Evolutionary conservation across 2,329 filamentous ascomycete species (phyloP).

Genomic region (Fusarium foetens): DNA sequence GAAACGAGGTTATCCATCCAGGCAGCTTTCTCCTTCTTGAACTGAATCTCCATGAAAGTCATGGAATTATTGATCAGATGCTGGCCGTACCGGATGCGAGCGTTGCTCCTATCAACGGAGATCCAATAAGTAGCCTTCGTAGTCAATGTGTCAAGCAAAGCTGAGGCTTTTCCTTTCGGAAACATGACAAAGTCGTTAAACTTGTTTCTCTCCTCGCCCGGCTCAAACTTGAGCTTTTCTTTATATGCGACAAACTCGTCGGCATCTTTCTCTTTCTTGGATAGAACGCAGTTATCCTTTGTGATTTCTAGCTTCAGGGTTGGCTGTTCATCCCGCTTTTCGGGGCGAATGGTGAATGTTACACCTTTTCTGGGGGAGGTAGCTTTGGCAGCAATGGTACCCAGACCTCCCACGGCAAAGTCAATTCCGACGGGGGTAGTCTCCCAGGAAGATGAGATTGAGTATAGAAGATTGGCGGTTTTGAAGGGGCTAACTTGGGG

Average conservation of each 20-base stretch:
- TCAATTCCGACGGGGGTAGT: fast-evolving
- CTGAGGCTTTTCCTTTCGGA: background rate
- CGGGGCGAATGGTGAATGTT: background rate
- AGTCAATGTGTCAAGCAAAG: background rate
- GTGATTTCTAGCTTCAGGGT: background rate
- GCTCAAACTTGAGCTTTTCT: background rate
- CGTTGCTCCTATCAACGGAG: background rate
- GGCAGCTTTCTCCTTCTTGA: background rate
- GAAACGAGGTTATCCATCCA: background rate
- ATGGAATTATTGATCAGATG: background rate
- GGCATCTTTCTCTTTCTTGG: background rate
- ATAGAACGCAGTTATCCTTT: background rate
- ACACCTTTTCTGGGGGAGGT: background rate
- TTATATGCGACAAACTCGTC: background rate
- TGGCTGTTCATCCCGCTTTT: background rate
- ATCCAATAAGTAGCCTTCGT: background rate
- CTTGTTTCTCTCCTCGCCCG: background rate
- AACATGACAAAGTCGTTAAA: background rate
- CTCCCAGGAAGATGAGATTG: background rate
- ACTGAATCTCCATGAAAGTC: background rate
- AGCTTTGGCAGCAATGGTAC: background rate
- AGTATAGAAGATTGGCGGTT: background rate
- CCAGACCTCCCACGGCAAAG: background rate
- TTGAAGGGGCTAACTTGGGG: background rate
- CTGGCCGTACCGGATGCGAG: background rate